Evolutionary conservation across 2,329 filamentous ascomycete genomes (phyloP), one percentile per base, ranked within the genome.

Genomic region (Raffaelea arxii): DNA sequence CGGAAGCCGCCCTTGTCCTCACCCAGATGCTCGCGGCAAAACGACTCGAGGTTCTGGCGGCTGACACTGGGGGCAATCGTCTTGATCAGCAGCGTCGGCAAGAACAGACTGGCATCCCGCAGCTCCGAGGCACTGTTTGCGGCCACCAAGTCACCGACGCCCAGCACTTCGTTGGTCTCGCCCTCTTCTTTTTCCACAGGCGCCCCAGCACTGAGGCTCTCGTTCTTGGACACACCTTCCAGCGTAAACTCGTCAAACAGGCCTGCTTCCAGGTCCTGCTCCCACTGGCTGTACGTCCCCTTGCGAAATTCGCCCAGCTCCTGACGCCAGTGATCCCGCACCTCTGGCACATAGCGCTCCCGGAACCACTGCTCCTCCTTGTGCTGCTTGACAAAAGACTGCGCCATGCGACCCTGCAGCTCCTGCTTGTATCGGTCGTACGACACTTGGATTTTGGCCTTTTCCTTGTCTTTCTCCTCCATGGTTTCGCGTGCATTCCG

Each of bases 351-450:
- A 57, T 98, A 98, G 61, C 88, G 82, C 65, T 98, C 92, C 56
- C 84, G 87, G 68, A 98, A 98, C 92, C 92, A 98, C 61, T 98
- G 91, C 63, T 98, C 92, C 38, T 82, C 81, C 62, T 94, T 95
- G 66, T 98, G 92, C 56, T 89, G 84, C 43, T 84, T 79, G 37
- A 98, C 92, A 61, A 98, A 98, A 1, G 78, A 73, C 53, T 89
- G 82, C 1, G 92, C 90, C 84, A 95, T 91, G 61, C 81, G 83
- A 4, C 75, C 78, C 56, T 84, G 80, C 2, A 84, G 66, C 30
- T 83, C 79, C 58, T 84, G 80, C 55, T 82, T 82, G 59, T 84
- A 84, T 1, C 68, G 53, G 56, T 84, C 80, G 54, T 84, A 84
- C 2, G 79, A 78, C 14, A 70, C 69, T 57, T 91, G 86, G 21